Evolutionary conservation across 371 early-diverging fungal genomes (phyloP).

Genomic region (Rhizopus sp.): DNA sequence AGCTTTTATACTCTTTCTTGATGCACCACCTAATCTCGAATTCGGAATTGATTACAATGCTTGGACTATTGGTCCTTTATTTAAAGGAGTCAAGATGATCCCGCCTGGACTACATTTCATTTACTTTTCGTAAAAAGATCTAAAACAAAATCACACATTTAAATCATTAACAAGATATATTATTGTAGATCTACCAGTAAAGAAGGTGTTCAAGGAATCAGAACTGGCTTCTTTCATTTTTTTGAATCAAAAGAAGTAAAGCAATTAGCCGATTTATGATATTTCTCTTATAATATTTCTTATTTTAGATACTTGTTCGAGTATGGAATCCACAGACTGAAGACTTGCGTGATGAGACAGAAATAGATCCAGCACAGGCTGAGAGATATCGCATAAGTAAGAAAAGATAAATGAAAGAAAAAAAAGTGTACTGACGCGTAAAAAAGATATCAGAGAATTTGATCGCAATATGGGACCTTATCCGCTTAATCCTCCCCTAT

Average conservation of each 20-base stretch:
- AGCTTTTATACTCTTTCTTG: slow-evolving; percentile 78
- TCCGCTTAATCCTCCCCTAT: slow-evolving; percentile 69
- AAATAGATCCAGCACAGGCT: slow-evolving; percentile 49
- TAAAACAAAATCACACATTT: neutral
- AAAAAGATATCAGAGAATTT: slow-evolving; percentile 74
- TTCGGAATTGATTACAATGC: slow-evolving; percentile 92
- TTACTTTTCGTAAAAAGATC: slow-evolving; percentile 69
- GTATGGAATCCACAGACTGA: slow-evolving; percentile 69
- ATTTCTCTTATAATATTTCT: neutral
- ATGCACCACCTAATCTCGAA: slow-evolving; percentile 80
- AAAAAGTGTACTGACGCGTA: too few species aligned
- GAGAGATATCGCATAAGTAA: slow-evolving; percentile 51
- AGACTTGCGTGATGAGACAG: slow-evolving; percentile 54
- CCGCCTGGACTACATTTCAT: slow-evolving; percentile 95
- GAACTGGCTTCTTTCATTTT: slow-evolving; percentile 76
- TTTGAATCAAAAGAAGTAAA: slow-evolving; percentile 69
- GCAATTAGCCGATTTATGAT: neutral
- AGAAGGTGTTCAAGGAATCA: slow-evolving; percentile 61
- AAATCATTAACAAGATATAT: neutral
- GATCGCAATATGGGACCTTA: slow-evolving; percentile 88
- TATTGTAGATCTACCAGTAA: slow-evolving; percentile 49
- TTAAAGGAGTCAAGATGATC: slow-evolving; percentile 91
- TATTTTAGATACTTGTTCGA: slow-evolving; percentile 61
- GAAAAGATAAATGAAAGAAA: neutral
- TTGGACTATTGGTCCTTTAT: slow-evolving; percentile 90